phyloP scores from a whole-genome alignment of 169 alveolate species.

The Besnoitia besnoiti region DNA sequence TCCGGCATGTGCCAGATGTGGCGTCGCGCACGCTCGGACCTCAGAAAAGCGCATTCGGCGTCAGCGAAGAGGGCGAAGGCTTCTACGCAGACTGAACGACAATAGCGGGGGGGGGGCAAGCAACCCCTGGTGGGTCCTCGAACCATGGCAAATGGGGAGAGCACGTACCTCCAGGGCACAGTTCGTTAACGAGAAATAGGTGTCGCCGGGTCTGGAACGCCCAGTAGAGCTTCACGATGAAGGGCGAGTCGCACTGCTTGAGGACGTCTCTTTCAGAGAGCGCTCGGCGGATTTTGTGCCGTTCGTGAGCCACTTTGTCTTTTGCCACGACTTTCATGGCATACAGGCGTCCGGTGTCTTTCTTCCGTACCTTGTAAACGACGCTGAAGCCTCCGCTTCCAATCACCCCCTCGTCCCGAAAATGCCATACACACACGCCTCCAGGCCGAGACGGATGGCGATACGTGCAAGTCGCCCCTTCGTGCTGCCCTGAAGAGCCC shows the following conservation, averaged over 20 bases:
- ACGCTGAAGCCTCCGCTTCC: conserved; percentile 54
- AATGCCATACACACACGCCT: not conserved
- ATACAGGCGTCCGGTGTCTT: conserved; percentile 15
- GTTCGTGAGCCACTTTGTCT: not conserved
- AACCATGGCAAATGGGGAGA: too few species aligned
- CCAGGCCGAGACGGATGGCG: not conserved
- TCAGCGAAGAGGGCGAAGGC: too few species aligned
- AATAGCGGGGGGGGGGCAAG: too few species aligned
- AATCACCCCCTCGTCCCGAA: conserved; percentile 7
- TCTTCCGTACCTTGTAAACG: conserved; percentile 36
- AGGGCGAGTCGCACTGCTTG: conserved; percentile 40
- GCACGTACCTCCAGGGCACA: conserved; percentile 47
- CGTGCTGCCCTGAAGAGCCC: not conserved
- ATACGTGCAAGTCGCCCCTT: not conserved
- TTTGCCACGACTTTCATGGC: conserved; percentile 34
- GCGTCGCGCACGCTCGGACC: too few species aligned
- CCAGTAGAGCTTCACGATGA: conserved; percentile 38
- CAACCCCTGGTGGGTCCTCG: too few species aligned
- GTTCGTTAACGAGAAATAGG: conserved; percentile 38
- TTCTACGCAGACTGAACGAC: too few species aligned
- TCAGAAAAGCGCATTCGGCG: too few species aligned
- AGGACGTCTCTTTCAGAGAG: conserved; percentile 39
- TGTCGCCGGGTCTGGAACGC: conserved; percentile 24
- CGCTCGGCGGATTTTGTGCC: conserved; percentile 23
- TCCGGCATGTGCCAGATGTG: too few species aligned